Conservation (phyloP, 2,329 filamentous ascomycete genomes). For the Aspergillus transmontanensis region DNA sequence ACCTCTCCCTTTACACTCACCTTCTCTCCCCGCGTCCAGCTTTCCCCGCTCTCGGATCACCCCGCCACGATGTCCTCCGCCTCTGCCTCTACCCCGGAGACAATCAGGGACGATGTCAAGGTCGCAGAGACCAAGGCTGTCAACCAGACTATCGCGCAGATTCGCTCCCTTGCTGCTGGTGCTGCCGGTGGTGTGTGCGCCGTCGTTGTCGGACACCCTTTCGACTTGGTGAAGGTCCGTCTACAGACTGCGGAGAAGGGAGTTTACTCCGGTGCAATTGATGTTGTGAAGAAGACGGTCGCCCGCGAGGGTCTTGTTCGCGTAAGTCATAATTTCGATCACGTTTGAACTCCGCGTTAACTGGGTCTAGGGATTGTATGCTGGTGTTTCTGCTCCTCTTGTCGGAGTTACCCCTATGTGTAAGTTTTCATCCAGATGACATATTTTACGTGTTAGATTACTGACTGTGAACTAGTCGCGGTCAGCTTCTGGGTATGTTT, state of each 20-base stretch:
- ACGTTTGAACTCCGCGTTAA: constrained; percentile 9
- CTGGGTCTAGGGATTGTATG: constrained; percentile 74
- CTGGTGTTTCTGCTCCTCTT: constrained; percentile 92
- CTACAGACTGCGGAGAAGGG: constrained; percentile 94
- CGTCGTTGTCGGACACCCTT: constrained; percentile 92
- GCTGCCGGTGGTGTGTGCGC: constrained; percentile 93
- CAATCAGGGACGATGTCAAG: constrained; percentile 34
- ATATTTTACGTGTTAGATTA: neutral
- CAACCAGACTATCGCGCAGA: constrained; percentile 58
- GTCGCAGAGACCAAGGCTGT: constrained; percentile 32
- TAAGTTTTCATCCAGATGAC: constrained; percentile 55
- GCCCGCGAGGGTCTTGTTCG: constrained; percentile 77
- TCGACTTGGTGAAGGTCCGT: constrained; percentile 96
- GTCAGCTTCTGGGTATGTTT: constrained; percentile 66
- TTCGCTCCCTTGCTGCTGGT: constrained; percentile 84
- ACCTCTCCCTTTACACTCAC: constrained; percentile 1
- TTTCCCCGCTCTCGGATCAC: constrained; percentile 11
- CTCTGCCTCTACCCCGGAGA: constrained; percentile 31
- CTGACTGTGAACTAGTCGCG: constrained; percentile 51
- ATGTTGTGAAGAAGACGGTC: constrained; percentile 86
- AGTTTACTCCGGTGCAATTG: constrained; percentile 85
- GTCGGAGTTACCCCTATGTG: constrained; percentile 99
- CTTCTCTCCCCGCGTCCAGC: constrained; percentile 2
- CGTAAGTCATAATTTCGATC: constrained; percentile 36
- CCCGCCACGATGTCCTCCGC: constrained; percentile 32